Evolutionary conservation across 805 yeast species (phyloP).

Genomic region (Yarrowia sp.): DNA sequence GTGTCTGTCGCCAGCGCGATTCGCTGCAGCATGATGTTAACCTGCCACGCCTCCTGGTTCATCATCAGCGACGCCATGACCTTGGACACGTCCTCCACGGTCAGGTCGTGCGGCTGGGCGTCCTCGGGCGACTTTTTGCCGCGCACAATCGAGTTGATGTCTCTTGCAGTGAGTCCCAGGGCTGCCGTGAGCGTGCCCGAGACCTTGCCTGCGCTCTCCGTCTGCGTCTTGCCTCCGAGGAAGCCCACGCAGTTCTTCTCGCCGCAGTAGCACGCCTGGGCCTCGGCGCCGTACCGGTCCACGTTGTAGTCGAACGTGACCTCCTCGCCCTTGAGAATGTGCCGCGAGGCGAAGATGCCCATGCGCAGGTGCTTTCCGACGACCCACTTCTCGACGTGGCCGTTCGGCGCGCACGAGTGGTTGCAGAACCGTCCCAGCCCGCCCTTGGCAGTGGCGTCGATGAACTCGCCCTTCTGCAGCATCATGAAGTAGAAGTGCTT

Average conservation of each 20-base stretch:
- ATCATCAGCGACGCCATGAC: constrained; percentile 82
- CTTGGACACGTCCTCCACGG: constrained; percentile 62
- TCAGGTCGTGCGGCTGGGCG: constrained; percentile 46
- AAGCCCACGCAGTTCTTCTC: constrained; percentile 88
- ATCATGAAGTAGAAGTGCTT: constrained; percentile 94
- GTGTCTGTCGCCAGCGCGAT: constrained; percentile 49
- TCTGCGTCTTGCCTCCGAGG: constrained; percentile 96
- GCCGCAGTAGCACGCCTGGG: constrained; percentile 93
- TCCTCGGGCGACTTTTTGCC: constrained; percentile 50
- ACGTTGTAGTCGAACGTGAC: constrained; percentile 91
- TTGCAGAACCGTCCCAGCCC: constrained; percentile 88
- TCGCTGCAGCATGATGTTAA: constrained; percentile 65
- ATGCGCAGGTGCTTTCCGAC: constrained; percentile 84
- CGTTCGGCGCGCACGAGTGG: constrained; percentile 94
- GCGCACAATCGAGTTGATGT: constrained; percentile 52
- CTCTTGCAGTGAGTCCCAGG: constrained; percentile 65
- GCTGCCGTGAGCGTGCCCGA: constrained; percentile 87
- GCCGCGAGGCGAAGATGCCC: constrained; percentile 90
- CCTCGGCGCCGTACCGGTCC: constrained; percentile 91
- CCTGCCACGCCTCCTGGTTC: constrained; percentile 63
- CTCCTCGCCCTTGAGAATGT: constrained; percentile 76
- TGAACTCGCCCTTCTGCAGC: constrained; percentile 88
- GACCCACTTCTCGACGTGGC: constrained; percentile 95
- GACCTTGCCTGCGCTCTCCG: constrained; percentile 79
- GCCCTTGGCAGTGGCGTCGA: constrained; percentile 91